Evolutionary conservation across 495 filamentous ascomycete species (phyloP).

Genomic region (Clavariopsis aquatica): DNA sequence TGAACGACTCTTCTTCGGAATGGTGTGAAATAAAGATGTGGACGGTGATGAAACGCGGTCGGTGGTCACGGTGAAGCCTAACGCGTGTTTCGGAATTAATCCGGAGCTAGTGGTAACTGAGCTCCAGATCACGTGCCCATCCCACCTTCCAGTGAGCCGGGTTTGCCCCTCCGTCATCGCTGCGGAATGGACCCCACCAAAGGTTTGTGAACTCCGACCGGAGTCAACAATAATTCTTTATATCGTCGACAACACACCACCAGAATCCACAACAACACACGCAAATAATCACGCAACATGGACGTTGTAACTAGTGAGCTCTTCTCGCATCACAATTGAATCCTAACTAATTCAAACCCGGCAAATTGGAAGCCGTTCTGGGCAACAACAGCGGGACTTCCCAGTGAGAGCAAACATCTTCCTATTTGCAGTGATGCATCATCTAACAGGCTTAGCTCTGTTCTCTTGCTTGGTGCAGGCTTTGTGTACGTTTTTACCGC

Average conservation of each 20-base stretch:
- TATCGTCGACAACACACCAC: constrained; percentile 2
- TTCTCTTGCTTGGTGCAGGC: constrained; percentile 74
- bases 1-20: neutral
- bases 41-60: constrained; percentile 14
- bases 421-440: neutral
- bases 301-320: constrained; percentile 24
- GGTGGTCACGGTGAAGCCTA: neutral
- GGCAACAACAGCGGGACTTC: neutral
- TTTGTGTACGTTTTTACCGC: constrained; percentile 59
- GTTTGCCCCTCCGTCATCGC: too few relatives aligned
- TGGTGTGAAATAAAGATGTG: neutral
- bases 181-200: constrained; percentile 13
- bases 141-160: constrained; percentile 2
- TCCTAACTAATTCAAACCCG: constrained; percentile 6
- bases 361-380: constrained; percentile 26
- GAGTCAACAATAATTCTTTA: constrained; percentile 20
- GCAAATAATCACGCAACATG: constrained; percentile 15
- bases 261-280: neutral
- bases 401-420: constrained; percentile 18
- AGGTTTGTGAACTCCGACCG: constrained; percentile 20
- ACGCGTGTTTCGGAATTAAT: neutral
- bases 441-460: constrained; percentile 39
- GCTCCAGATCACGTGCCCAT: neutral
- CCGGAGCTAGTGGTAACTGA: neutral
- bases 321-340: neutral